Percentiles rank a stretch among this genome's conserved stretches.
phyloP scores from a whole-genome alignment of 2,329 filamentous ascomycete genomes.

The Xylariaceae sp. region DNA sequence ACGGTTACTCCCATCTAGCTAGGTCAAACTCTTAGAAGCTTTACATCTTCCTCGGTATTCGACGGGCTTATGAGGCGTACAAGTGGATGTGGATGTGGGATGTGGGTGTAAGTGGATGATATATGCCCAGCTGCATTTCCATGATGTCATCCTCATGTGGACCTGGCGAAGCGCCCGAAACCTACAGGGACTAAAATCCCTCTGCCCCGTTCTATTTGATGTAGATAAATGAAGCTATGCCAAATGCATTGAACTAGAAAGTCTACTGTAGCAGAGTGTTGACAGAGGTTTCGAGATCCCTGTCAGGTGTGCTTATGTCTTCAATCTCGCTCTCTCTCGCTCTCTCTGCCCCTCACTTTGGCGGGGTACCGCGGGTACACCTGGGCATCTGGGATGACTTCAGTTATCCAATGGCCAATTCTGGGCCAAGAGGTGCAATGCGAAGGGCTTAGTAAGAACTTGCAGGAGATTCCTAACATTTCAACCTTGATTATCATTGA shows the following conservation, averaged over 20 bases:
- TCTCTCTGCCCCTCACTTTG: slow-evolving; percentile 17
- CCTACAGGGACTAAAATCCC: too few relatives aligned
- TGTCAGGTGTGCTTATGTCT: too few relatives aligned
- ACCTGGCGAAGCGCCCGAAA: slow-evolving; percentile 27
- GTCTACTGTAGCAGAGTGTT: too few relatives aligned
- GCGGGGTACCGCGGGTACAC: too few relatives aligned
- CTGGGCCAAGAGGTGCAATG: not conserved
- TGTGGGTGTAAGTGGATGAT: slow-evolving; percentile 28
- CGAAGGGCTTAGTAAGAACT: slow-evolving; percentile 18
- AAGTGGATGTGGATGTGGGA: slow-evolving; percentile 32
- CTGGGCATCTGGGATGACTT: too few relatives aligned
- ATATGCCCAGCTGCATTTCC: slow-evolving; percentile 12
- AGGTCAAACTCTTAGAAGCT: not conserved
- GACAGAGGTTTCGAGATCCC: not conserved
- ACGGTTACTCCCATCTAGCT: not conserved
- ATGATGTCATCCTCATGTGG: slow-evolving; percentile 29
- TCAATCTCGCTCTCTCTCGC: too few relatives aligned
- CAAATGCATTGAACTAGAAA: too few relatives aligned
- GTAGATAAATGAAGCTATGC: too few relatives aligned
- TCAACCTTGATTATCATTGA: not conserved
- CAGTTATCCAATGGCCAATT: too few relatives aligned
- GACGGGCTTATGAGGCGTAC: slow-evolving; percentile 11
- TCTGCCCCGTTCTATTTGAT: too few relatives aligned
- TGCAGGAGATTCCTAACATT: slow-evolving; percentile 10
- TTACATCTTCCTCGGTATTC: slow-evolving; percentile 12